Base-by-base conservation (phyloP, 2,329 filamentous ascomycete genomes). In the Chaetomiaceae sp. region DNA sequence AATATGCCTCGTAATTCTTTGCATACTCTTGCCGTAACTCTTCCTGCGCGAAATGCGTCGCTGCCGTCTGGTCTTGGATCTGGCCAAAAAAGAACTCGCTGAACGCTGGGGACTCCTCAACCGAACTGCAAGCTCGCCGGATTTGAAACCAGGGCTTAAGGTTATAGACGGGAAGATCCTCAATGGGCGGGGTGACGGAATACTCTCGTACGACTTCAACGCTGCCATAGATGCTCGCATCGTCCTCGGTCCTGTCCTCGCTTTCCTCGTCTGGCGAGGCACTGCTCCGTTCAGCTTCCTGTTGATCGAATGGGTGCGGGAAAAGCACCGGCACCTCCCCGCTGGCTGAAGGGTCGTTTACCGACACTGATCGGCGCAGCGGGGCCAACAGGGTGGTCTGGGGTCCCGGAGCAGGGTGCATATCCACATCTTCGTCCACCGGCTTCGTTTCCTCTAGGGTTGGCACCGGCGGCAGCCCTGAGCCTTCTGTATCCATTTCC, bases 171-270 rank as follows among this genome's bases (percentile, higher is more conserved):
- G 80, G 80, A 2, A 84, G 67, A 36, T 73, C 76, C 10, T 82
- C 77, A 10, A 79, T 58, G 1, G 79, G 78, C 2, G 80, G 80
- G 1, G 80, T 84, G 20, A 68, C 66, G 67, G 79, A 77, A 52
- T 73, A 76, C 48, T 75, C 72, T 10, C 79, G 73, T 25, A 78
- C 73, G 5, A 71, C 69, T 36, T 77, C 75, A 23, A 77, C 65
- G n/a, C 73, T 73, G 55, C 75, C 69, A 33, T 71, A 73, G n/a
- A 78, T 73, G 33, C 78, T 71, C 37, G 76, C 77, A 45, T 82
- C 79, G 7, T 78, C 73, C 55, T 81, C 78, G 2, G 78, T 80
- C 43, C 77, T 76, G 46, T 80, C 71, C 29, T 77, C 77, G 45
- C 77, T 76, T 33, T 77, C 75, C 16, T 76, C 74, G 27, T 72